Evolutionary conservation across 208 protist species (phyloP).

Genomic region (Histomonas meleagridis): DNA sequence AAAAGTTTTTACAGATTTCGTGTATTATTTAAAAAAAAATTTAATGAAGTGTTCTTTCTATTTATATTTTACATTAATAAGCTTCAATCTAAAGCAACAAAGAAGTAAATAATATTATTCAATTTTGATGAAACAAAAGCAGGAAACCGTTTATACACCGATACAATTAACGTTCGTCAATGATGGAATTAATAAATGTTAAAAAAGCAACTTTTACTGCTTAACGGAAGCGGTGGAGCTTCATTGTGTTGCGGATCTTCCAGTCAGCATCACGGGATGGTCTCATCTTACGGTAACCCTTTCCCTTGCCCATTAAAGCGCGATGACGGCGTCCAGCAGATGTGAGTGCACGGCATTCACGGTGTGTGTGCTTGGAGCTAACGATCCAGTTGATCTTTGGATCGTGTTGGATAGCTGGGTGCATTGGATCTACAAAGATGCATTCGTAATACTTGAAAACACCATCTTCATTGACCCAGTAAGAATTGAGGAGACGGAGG

Average conservation of each 20-base stretch:
- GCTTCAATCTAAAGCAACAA: no score
- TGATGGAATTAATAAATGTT: no score
- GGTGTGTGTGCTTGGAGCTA: slow-evolving; percentile 70
- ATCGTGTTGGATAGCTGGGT: slow-evolving; percentile 88
- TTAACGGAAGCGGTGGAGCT: slow-evolving; percentile 75
- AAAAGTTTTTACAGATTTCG: no score
- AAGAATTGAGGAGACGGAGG: slow-evolving; percentile 97
- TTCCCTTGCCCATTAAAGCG: slow-evolving; percentile 82
- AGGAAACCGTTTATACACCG: no score
- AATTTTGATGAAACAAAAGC: no score
- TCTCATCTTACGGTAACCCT: slow-evolving; percentile 76
- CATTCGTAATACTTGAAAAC: slow-evolving; percentile 66
- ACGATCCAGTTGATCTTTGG: slow-evolving; percentile 97
- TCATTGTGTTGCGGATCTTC: slow-evolving; percentile 90
- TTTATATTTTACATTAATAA: no score
- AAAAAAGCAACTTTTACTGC: no score
- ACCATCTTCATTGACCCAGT: slow-evolving; percentile 85
- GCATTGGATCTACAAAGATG: slow-evolving; percentile 91
- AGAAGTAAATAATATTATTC: no score
- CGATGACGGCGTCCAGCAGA: slow-evolving; percentile 80
- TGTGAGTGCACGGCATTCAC: slow-evolving; percentile 92
- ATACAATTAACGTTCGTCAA: no score
- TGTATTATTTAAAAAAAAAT: no score
- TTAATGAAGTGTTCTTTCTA: no score
- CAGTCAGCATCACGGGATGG: slow-evolving; percentile 81